A percentile compares a stretch with the other conserved stretches of the same genome.
These are phyloP conservation scores for Iberis pinnata DNA, from an alignment of 345 rosid species.

Conservation along the genomic window DNA sequence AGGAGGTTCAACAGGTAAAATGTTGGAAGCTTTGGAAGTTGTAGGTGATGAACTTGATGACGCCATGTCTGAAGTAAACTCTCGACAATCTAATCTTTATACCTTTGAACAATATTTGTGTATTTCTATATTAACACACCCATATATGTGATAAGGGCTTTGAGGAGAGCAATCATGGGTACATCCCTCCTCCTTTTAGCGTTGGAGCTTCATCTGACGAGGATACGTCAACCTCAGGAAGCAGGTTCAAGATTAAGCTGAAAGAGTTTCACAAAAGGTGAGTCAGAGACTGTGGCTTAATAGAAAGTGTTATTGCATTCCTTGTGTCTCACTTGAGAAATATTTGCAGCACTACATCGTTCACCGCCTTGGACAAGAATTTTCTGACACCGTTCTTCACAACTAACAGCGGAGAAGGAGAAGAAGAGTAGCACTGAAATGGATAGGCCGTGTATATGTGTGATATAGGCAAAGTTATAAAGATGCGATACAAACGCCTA, in stretches of 20 bases:
- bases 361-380: constrained; percentile 67
- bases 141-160: constrained; percentile 38
- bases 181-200: constrained; percentile 44
- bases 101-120: not conserved
- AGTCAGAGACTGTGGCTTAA: constrained; percentile 8
- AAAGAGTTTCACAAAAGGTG: constrained; percentile 76
- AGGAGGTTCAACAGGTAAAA: constrained; percentile 97
- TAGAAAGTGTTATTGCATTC: not conserved
- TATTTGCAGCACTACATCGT: constrained; percentile 58
- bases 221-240: constrained; percentile 58
- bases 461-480: constrained; percentile 4
- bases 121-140: constrained; percentile 2
- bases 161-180: constrained; percentile 43
- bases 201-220: constrained; percentile 55
- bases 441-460: not conserved
- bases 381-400: constrained; percentile 81
- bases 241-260: constrained; percentile 63
- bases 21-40: constrained; percentile 92
- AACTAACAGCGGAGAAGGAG: constrained; percentile 57
- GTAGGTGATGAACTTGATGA: constrained; percentile 69
- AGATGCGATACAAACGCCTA: no score
- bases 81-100: not conserved
- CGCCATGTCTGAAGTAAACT: constrained; percentile 62
- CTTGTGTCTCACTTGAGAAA: constrained; percentile 9
- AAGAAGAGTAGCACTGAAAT: constrained; percentile 26